Conservation (phyloP, 1,284 basidiomycete genomes). For the Bondarzewia mesenterica region DNA sequence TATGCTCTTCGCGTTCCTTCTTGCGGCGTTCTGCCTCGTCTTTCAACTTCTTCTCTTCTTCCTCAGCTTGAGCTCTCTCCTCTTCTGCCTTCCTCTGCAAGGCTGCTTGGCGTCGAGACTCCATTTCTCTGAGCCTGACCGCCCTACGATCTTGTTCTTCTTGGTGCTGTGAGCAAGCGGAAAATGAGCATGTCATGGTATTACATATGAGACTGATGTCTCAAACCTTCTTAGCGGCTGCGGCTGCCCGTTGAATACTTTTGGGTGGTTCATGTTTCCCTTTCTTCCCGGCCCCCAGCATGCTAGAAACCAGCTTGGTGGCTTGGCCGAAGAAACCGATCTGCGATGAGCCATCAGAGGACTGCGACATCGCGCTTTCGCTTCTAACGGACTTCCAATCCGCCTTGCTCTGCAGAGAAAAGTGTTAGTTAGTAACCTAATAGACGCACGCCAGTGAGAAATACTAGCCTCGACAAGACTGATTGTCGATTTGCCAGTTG, state of each 20-base stretch:
- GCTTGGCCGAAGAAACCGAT: constrained; percentile 61
- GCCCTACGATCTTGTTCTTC: constrained; percentile 78
- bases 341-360: constrained; percentile 41
- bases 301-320: constrained; percentile 52
- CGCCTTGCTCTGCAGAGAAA: constrained; percentile 2
- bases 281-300: constrained; percentile 62
- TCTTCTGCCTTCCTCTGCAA: constrained; percentile 74
- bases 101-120: constrained; percentile 63
- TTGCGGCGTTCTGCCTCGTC: constrained; percentile 67
- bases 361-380: constrained; percentile 43
- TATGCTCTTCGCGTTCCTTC: constrained; percentile 66
- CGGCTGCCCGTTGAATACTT: constrained; percentile 75
- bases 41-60: constrained; percentile 62
- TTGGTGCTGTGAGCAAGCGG: constrained; percentile 66
- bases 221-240: constrained; percentile 77
- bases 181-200: neutral
- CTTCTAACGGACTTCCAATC: constrained; percentile 21
- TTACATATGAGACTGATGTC: neutral
- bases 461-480: constrained; percentile 39
- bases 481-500: constrained; percentile 29
- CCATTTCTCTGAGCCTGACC: constrained; percentile 68
- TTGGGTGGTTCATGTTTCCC: constrained; percentile 65
- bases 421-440: neutral
- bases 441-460: neutral
- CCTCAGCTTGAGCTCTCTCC: constrained; percentile 52